Percentiles rank a stretch among this genome's conserved stretches.
phyloP scores from a whole-genome alignment of 2,329 filamentous ascomycete species.

The Ascochyta rabiei region DNA sequence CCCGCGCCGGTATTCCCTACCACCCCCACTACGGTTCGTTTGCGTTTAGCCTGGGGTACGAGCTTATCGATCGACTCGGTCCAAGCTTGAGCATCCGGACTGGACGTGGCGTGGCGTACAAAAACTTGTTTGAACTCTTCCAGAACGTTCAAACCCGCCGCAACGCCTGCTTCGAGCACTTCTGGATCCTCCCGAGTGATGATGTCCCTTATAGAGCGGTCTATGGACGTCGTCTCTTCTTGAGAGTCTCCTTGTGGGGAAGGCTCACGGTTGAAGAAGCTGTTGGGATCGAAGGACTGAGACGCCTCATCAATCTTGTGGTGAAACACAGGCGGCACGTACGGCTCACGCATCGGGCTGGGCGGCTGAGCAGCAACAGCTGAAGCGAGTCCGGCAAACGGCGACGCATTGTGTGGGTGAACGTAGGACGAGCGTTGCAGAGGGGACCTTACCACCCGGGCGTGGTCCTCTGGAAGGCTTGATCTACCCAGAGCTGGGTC shows the following conservation, averaged over 20 bases:
- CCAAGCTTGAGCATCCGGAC: conserved; percentile 49
- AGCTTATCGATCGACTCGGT: conserved; percentile 51
- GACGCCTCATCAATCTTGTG: background rate
- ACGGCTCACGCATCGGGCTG: background rate
- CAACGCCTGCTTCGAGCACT: conserved; percentile 50
- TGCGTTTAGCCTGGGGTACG: conserved; percentile 47
- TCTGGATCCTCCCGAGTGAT: conserved; percentile 39
- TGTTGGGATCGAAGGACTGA: conserved; percentile 22
- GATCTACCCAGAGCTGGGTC: background rate
- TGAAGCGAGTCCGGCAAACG: background rate
- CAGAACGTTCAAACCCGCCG: conserved; percentile 47
- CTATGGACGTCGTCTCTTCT: conserved; percentile 3
- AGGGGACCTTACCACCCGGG: background rate
- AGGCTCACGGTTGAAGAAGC: conserved; percentile 24
- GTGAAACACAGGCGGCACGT: background rate
- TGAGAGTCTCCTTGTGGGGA: conserved; percentile 16
- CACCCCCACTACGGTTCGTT: conserved; percentile 61
- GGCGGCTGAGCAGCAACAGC: background rate
- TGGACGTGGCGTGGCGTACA: background rate
- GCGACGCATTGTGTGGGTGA: background rate
- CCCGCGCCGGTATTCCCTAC: conserved; percentile 67
- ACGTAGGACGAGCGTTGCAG: background rate
- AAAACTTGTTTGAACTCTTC: conserved; percentile 36
- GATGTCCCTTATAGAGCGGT: conserved; percentile 40
- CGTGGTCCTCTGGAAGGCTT: background rate